A percentile compares a stretch with the other conserved stretches of the same genome.
These are phyloP conservation scores for Nitzschia sp. DNA, from an alignment of 108 stramenopile species.

Conservation along the genomic window DNA sequence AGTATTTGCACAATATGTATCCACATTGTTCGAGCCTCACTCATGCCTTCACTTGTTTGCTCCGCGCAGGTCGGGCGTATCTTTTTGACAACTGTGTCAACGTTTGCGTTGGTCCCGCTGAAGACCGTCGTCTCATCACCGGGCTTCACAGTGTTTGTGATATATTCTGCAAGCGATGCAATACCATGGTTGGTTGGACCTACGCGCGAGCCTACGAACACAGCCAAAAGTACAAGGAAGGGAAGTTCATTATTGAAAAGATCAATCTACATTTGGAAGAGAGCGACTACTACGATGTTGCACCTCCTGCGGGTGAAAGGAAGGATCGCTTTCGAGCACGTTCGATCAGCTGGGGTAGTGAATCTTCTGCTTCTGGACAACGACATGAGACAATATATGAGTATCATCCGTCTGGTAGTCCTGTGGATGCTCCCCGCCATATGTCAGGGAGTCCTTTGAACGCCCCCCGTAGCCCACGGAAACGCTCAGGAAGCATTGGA, in stretches of 20 bases:
- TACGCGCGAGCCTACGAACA: slow-evolving; percentile 87
- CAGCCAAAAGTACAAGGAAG: slow-evolving; percentile 93
- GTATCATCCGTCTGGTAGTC: slow-evolving; percentile 15
- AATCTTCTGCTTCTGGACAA: slow-evolving; percentile 10
- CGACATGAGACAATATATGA: slow-evolving; percentile 28
- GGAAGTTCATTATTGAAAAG: slow-evolving; percentile 93
- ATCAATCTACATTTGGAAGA: slow-evolving; percentile 84
- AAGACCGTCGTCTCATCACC: slow-evolving; percentile 88
- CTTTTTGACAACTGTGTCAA: slow-evolving; percentile 91
- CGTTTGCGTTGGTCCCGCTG: slow-evolving; percentile 67
- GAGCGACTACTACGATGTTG: slow-evolving; percentile 57
- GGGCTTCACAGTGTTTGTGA: slow-evolving; percentile 94
- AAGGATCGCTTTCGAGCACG: slow-evolving; percentile 69
- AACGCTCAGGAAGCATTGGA: background rate
- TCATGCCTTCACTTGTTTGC: background rate
- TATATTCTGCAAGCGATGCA: slow-evolving; percentile 90
- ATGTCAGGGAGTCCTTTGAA: background rate
- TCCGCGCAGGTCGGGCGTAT: slow-evolving; percentile 73
- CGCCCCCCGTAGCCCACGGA: background rate
- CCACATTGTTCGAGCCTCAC: background rate
- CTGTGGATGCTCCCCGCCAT: background rate
- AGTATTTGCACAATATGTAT: background rate
- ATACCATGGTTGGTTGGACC: slow-evolving; percentile 91
- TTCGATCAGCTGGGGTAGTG: slow-evolving; percentile 79
- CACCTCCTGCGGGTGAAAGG: slow-evolving; percentile 72